Conservation (phyloP, 495 filamentous ascomycete genomes). For the Aspergillus sclerotioniger region DNA sequence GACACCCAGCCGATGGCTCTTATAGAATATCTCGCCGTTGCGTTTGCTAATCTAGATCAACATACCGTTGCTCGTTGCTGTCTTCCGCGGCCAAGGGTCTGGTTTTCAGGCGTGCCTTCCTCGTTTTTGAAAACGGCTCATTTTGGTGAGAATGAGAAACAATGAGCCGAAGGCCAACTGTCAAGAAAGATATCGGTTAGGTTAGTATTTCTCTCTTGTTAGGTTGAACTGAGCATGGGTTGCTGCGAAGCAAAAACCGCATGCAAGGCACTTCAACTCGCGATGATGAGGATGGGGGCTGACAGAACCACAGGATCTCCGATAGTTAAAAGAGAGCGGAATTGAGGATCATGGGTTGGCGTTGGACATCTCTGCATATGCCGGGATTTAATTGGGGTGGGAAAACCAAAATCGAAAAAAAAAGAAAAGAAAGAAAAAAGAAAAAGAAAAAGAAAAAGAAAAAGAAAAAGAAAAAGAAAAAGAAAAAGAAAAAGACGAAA, state of each 20-base stretch:
- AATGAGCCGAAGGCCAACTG: neutral
- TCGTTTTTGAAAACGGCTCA: neutral
- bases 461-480: neutral
- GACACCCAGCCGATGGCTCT: neutral
- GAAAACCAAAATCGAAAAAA: neutral
- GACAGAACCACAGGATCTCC: conserved; percentile 13
- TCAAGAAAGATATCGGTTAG: neutral
- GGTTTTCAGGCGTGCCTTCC: neutral
- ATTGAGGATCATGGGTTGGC: conserved; percentile 20
- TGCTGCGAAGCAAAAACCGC: conserved; percentile 7
- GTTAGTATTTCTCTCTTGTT: neutral
- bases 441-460: neutral
- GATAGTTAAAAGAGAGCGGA: conserved; percentile 15
- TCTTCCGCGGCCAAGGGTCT: neutral
- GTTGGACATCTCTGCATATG: conserved; percentile 45
- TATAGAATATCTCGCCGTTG: neutral
- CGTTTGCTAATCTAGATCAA: neutral
- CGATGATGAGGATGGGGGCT: conserved; percentile 10
- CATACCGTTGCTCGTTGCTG: neutral
- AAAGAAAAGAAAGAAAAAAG: too few relatives aligned
- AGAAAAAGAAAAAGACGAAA: neutral
- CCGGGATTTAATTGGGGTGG: conserved; percentile 9
- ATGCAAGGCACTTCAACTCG: conserved; percentile 2
- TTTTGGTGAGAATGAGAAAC: neutral
- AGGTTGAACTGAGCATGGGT: neutral